Conservation (phyloP, 2,329 filamentous ascomycete species). For the Cladosporium colombiae region DNA sequence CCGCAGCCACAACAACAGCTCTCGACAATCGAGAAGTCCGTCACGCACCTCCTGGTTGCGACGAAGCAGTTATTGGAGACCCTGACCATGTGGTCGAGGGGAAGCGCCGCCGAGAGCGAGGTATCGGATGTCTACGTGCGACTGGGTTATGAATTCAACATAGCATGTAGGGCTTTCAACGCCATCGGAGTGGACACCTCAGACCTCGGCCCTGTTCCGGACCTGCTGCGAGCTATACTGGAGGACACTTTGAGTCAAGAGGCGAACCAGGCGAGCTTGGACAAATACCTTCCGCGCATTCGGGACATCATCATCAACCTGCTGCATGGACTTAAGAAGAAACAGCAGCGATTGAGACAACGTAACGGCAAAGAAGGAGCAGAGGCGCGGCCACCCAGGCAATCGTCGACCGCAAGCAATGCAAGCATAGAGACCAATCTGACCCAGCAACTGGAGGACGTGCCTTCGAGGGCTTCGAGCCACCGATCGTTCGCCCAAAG, state of each 20-base stretch:
- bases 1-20: slow-evolving; percentile 70
- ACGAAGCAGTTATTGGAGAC: slow-evolving; percentile 98
- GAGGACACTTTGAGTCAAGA: slow-evolving; percentile 97
- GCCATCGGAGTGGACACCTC: slow-evolving; percentile 95
- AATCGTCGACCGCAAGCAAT: slow-evolving; percentile 51
- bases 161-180: slow-evolving; percentile 94
- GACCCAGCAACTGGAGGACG: slow-evolving; percentile 48
- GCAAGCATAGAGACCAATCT: slow-evolving; percentile 46
- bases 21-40: slow-evolving; percentile 98
- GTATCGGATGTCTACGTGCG: slow-evolving; percentile 98
- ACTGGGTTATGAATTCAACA: slow-evolving; percentile 98
- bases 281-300: slow-evolving; percentile 90
- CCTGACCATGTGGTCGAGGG: slow-evolving; percentile 94
- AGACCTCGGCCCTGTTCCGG: slow-evolving; percentile 92
- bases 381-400: slow-evolving; percentile 39
- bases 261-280: slow-evolving; percentile 87
- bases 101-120: slow-evolving; percentile 86
- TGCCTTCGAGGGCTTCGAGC: slow-evolving; percentile 43
- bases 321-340: slow-evolving; percentile 92
- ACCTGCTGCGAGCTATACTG: slow-evolving; percentile 83
- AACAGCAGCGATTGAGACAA: slow-evolving; percentile 81
- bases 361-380: slow-evolving; percentile 49
- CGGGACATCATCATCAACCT: slow-evolving; percentile 98
- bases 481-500: slow-evolving; percentile 42
- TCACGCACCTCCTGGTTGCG: slow-evolving; percentile 93